Evolutionary conservation across 345 rosid genomes (phyloP), one percentile per base, ranked within the genome.

Genomic region (Sisymbrium irio): DNA sequence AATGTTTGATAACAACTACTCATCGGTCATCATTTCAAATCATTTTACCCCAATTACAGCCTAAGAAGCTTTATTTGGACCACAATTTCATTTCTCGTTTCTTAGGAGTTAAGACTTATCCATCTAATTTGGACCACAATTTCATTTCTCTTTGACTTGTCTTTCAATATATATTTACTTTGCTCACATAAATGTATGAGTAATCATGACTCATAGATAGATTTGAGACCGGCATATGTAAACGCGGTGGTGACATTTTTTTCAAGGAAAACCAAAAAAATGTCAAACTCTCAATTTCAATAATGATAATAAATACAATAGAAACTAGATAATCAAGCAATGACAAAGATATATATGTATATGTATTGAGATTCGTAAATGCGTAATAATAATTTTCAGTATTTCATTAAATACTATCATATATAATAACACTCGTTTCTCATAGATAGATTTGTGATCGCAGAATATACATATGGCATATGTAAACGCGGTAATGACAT

Each of bases 101-200:
- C 75, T 69, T 57, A 14, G n/a, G 22, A 30, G 39, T 55, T 37
- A 19, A 25, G 20, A 60, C 75, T 50, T 46, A 61, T 61, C 51
- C 32, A 40, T 62, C 61, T 40, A 4, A 49, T 40, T 61, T 71
- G 61, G 60, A 71, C 68, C 68, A 37, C 68, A 22, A 10, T 35
- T 46, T 47, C 37, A 33, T 13, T 47, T 12, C 9, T 3, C 28
- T 22, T 60, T 60, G 67, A 71, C 60, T 71, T 30, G 4, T 30
- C 33, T 30, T 30, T 30, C 33, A 4, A 4, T 30, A 30, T 30
- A 0, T 30, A 30, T 30, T 30, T 30, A 30, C 33, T 30, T 30
- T 30, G 4, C 33, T 30, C 33, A 30, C 33, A 30, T 30, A 30
- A 4, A 30, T 30, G 1, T 22, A 30, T 18, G 18, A 67, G 50